Evolutionary conservation across 2,329 filamentous ascomycete species (phyloP), one percentile per base, ranked within the genome.

Genomic region (Venturia aucupariae): DNA sequence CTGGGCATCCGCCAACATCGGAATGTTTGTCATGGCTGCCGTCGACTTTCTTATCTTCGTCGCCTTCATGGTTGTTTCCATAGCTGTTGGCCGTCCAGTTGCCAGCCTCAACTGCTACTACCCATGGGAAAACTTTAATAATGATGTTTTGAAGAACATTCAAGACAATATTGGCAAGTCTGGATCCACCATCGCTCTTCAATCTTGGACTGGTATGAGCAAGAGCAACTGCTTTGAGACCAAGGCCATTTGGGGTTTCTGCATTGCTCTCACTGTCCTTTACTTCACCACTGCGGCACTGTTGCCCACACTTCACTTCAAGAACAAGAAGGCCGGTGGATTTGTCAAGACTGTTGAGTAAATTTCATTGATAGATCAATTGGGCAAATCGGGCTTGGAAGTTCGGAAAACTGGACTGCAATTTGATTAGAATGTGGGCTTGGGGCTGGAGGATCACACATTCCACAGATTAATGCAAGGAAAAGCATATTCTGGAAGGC

Each of bases 211-310:
- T 55, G 83, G 83, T n/a, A 80, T 82, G 10, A 85, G 80, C 15
- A 82, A 80, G 72, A 72, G 82, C 22, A 89, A 89, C 64, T 97
- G 92, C 78, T 86, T 87, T 71, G 86, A 94, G 79, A 86, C 92
- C 74, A 95, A 96, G 81, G 85, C 89, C 19, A 84, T 94, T 68
- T 96, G 92, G 92, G 92, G 91, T 0, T 76, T 96, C 66, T 84
- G 86, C 74, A 92, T 96, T 75, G 86, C 86, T 4, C 82, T 95
- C 30, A 78, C 76, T 68, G 76, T 81, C 62, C 69, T 81, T 24
- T 81, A 79, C 69, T 76, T 76, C 11, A 76, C 75, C 61, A 79
- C 78, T 13, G 75, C 71, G 63, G 69, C 77, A 11, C 71, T 81
- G 38, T 70, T 81, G 65, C 79, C 79, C 1, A 79, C 78, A 24